Evolutionary conservation across 75 land plant species (phyloP), one percentile per base, ranked within the genome.

Genomic region (Sequoiadendron giganteum): DNA sequence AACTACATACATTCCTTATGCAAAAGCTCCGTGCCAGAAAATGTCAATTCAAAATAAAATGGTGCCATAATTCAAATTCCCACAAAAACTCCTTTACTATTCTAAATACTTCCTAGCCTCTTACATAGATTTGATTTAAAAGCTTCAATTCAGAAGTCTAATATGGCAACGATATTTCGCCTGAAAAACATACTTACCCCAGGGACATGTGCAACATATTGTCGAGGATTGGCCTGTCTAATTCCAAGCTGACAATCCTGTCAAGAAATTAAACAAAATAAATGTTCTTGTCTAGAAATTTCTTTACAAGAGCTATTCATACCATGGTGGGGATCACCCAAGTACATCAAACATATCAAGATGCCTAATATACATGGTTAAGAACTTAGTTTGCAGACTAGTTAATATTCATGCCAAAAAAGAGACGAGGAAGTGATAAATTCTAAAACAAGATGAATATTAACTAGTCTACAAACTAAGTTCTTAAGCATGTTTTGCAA

Each of bases 231-330:
- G 68, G 92, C 94, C 91, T 98, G 95, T 89, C 90, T 93, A 8
- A 98, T 99, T n/a, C 94, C 87, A 72, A 98, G 90, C 88, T 97
- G 95, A 86, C 99, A 98, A 86, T 95, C 97, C 99, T 98, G 85
- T 49, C 40, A 34, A 86, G 15, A 85, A 75, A 75, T 2, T 13
- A 75, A 75, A 32, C 13, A 13, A 30, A 75, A 32, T 75, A 13
- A 75, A 34, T 14, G 34, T 30, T 30, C 2, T 75, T 13, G 3
- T 75, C 38, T 34, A 75, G 11, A 65, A 25, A 65, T 65, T 21
- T 28, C n/a, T 28, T 5, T 39, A 75, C 32, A 10, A 14, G 36
- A 75, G 77, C 3, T 14, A 75, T 13, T 75, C 10, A 75, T 30
- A 75, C 38, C 39, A 65, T 25, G 70, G 70, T 65, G 70, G 70